Evolutionary conservation across 768 basidiomycete species (phyloP).

Genomic region (Tylopilus sp.): DNA sequence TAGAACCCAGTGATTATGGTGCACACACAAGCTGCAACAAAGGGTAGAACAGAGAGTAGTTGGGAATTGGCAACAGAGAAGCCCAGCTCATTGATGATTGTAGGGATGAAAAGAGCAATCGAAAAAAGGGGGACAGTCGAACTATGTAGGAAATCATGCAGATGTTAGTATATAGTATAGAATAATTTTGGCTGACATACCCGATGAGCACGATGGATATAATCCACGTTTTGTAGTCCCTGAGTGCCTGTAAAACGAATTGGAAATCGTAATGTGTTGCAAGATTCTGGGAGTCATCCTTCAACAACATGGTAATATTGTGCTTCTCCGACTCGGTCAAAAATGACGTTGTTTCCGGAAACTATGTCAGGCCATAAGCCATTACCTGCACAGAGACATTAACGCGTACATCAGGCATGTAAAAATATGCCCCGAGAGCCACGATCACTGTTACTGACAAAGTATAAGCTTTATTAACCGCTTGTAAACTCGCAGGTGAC

Average conservation of each 20-base stretch:
- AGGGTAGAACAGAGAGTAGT: constrained; percentile 46
- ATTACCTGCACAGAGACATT: neutral
- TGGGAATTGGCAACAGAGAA: constrained; percentile 50
- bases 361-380: constrained; percentile 30
- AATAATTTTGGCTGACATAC: constrained; percentile 16
- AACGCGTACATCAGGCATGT: constrained; percentile 46
- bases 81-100: constrained; percentile 47
- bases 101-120: constrained; percentile 47
- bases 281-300: constrained; percentile 42
- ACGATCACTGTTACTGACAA: constrained; percentile 21
- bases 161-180: neutral
- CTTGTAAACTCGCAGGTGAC: neutral
- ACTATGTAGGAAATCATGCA: constrained; percentile 20
- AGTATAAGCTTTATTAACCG: neutral
- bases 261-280: constrained; percentile 42
- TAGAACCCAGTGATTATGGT: constrained; percentile 39
- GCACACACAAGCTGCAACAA: constrained; percentile 41
- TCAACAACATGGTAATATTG: constrained; percentile 34
- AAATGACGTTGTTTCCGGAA: constrained; percentile 56
- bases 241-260: constrained; percentile 48
- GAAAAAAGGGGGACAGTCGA: constrained; percentile 43
- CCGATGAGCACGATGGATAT: constrained; percentile 38
- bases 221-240: constrained; percentile 40
- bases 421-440: constrained; percentile 39
- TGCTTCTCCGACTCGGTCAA: constrained; percentile 42